A percentile compares a stretch with the other conserved stretches of the same genome.
phyloP scores from a whole-genome alignment of 108 stramenopile genomes.

The Parietichytrium sp. region DNA sequence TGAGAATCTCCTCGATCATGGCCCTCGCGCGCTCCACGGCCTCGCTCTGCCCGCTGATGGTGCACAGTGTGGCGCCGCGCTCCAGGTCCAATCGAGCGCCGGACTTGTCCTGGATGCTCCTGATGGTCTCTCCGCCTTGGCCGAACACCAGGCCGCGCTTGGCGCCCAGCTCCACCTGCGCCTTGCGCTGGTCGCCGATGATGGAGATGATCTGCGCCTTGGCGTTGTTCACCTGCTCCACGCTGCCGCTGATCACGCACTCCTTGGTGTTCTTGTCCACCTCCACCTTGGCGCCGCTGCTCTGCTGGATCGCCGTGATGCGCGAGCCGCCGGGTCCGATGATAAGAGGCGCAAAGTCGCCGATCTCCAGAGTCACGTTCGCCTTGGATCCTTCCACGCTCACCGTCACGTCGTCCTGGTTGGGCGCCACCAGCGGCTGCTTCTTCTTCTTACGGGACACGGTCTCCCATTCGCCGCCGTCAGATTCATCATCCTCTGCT shows the following conservation, averaged over 20 bases:
- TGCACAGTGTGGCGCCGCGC: not conserved
- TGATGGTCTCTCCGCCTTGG: too few relatives aligned
- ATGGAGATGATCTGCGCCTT: not conserved
- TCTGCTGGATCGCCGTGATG: not conserved
- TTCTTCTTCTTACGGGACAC: not conserved
- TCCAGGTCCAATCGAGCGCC: conserved; percentile 32
- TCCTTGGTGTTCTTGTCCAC: not conserved
- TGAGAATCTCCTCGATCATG: conserved; percentile 5
- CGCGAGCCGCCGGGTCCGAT: conserved; percentile 24
- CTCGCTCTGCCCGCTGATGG: not conserved
- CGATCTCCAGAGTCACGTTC: not conserved
- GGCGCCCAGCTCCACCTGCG: not conserved
- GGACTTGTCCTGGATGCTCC: conserved; percentile 11
- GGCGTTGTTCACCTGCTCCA: not conserved
- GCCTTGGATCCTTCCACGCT: too few relatives aligned
- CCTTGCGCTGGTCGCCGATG: conserved; percentile 21
- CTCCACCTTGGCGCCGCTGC: conserved; percentile 26
- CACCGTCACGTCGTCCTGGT: not conserved
- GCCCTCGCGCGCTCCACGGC: not conserved
- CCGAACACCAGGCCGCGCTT: conserved; percentile 34
- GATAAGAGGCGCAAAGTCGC: conserved; percentile 19
- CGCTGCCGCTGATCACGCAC: not conserved
- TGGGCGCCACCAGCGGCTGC: not conserved
- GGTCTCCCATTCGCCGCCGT: not conserved
- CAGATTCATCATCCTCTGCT: not conserved